Base-by-base conservation (phyloP, 208 protist genomes). In the Angomonas ambiguus region DNA sequence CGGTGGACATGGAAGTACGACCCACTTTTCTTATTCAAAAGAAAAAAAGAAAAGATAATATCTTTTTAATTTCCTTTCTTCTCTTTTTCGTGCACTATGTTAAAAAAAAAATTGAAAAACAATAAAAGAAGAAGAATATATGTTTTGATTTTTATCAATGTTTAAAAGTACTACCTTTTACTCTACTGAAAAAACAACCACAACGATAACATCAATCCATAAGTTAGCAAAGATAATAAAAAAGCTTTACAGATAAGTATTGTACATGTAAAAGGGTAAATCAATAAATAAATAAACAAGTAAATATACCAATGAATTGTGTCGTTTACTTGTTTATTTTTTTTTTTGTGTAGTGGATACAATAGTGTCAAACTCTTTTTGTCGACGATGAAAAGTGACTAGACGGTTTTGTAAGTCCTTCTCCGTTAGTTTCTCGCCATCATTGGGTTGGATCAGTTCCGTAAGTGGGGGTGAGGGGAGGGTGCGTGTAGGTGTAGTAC, bases 1-100 rank as follows among this genome's bases (percentile, higher is more conserved):
- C 72, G 6, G 74, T 76, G 18, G 77, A 77, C 77, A 83, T 82
- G 2, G 18, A 33, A 27, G 4, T 5, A 32, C 53, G 4, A 31
- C 20, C 2, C 53, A 59, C 30, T 31, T 38, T 22, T 18, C 16
- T 13, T 24, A 56, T 13, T 20, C 16, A 56, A 18, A 45, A 56
- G 18, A 18, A 56, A 56, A 13, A 20, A 22, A 56, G 18, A 28
- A 24, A 18, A 56, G 25, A 45, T 20, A 13, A 27, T 27, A 20
- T 56, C 27, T 56, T 56, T 56, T 32, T 59, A 34, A n/a, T 59
- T 59, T 32, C n/a, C 53, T 59, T 11, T 33, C 35, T 59, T 59
- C 30, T 31, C 25, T 4, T 31, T 20, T 42, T 45, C 34, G 53
- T 34, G 6, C 11, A 30, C 53, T 34, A 16, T 56, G 27, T 33